Evolutionary conservation across 2,329 filamentous ascomycete species (phyloP), one percentile per base, ranked within the genome.

Genomic region (Pseudohalonectria lignicola): DNA sequence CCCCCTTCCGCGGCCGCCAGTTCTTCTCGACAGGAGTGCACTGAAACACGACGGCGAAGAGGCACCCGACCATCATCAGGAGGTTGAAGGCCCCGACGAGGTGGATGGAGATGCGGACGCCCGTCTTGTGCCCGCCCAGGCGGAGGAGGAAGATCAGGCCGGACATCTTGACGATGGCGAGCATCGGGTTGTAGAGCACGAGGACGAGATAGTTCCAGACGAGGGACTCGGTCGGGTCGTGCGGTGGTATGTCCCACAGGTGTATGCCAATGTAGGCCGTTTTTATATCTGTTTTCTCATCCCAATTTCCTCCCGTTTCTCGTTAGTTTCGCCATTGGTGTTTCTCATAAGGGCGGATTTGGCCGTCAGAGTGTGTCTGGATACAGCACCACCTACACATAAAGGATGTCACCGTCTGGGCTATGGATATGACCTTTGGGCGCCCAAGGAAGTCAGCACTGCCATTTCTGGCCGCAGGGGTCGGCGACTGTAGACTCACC

Each of bases 131-230:
- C 1, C 52, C 53, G 16, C 53, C 53, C 8, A 59, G 39, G 7
- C 55, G 47, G 4, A 52, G 41, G 6, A 55, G 45, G 40, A 56
- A 59, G 16, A 55, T 47, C 25, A 58, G 45, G 19, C 53, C 51
- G 2, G 67, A 54, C 5, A 75, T 68, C 49, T 79, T 82, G 46
- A 90, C 71, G 51, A 90, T 82, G 1, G 84, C 83, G 10, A 90
- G 62, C 53, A 85, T 88, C 1, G 76, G 79, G 54, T 90, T 83
- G 46, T 59, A 59, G 9, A 59, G 44, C 6, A 60, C 47, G 38
- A 58, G 53, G 3, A 55, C 53, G 21, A 52, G 49, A 31, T 53
- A 58, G 29, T 48, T 41, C 55, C 55, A 59, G 17, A 53, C 43
- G 13, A 50, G 32, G 2, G 40, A 49, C 25, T 51, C 41, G 1